phyloP scores from a whole-genome alignment of 2,329 filamentous ascomycete species.

The Trichoderma sp. region DNA sequence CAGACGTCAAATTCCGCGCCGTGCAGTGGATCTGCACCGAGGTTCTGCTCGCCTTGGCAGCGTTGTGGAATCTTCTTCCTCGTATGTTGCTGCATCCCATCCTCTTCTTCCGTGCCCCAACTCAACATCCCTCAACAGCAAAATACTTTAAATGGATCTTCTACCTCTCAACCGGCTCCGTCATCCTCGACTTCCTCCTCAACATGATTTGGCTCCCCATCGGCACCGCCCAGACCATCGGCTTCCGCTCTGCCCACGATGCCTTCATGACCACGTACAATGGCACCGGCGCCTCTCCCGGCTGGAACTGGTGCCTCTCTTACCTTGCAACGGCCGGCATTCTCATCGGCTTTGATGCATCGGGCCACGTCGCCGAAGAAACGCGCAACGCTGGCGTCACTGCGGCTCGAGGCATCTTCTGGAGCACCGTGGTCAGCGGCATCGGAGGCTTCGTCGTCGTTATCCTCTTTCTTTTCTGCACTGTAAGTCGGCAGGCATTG shows the following conservation, averaged over 20 bases:
- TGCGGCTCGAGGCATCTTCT: conserved; percentile 62
- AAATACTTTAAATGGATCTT: conserved; percentile 53
- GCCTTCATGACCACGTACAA: conserved; percentile 64
- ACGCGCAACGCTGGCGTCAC: conserved; percentile 58
- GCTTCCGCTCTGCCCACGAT: conserved; percentile 59
- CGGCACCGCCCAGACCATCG: conserved; percentile 55
- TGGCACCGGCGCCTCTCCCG: conserved; percentile 54
- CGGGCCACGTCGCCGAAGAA: conserved; percentile 62
- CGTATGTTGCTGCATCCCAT: conserved; percentile 40
- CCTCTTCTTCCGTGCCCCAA: neutral
- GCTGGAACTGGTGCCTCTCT: conserved; percentile 65
- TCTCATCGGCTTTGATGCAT: conserved; percentile 62
- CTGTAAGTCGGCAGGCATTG: conserved; percentile 38
- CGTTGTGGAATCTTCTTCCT: conserved; percentile 52
- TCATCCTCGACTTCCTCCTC: conserved; percentile 59
- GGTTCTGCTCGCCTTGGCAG: conserved; percentile 51
- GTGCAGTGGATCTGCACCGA: conserved; percentile 63
- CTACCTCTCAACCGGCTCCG: conserved; percentile 50
- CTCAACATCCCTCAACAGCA: conserved; percentile 36
- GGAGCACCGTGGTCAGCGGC: conserved; percentile 59
- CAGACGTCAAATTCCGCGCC: conserved; percentile 58
- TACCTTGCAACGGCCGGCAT: conserved; percentile 63
- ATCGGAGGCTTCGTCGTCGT: conserved; percentile 57
- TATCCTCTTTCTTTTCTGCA: conserved; percentile 61
- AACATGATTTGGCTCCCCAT: conserved; percentile 65